phyloP scores from a whole-genome alignment of 2,329 filamentous ascomycete genomes.

The Eurotiales sp. region DNA sequence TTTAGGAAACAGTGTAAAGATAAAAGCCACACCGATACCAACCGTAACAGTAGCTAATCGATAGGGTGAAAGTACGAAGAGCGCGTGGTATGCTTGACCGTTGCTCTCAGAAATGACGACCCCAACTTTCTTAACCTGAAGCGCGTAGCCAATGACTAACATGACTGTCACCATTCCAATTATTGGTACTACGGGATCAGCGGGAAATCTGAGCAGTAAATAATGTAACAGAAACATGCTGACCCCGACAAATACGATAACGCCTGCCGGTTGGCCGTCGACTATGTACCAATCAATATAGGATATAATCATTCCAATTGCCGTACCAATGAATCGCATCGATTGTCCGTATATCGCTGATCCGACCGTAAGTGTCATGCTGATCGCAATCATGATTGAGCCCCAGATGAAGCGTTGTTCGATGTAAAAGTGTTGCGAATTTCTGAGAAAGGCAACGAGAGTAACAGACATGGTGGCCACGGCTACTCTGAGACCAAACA shows the following conservation, averaged over 20 bases:
- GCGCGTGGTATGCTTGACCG: not conserved
- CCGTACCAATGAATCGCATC: constrained; percentile 58
- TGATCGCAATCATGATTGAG: constrained; percentile 71
- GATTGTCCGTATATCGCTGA: not conserved
- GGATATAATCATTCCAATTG: constrained; percentile 59
- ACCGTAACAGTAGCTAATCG: not conserved
- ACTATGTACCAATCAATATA: constrained; percentile 71
- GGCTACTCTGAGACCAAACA: constrained; percentile 42
- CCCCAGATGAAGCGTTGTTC: constrained; percentile 70
- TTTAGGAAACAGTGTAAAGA: constrained; percentile 68
- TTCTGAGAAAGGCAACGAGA: constrained; percentile 61
- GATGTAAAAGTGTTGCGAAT: constrained; percentile 64
- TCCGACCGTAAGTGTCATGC: constrained; percentile 50
- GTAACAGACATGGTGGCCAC: constrained; percentile 70
- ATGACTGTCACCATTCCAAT: not conserved
- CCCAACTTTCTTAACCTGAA: not conserved
- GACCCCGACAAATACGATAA: constrained; percentile 67
- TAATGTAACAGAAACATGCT: constrained; percentile 47
- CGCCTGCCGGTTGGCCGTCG: constrained; percentile 56
- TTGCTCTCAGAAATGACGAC: not conserved
- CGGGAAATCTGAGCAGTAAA: not conserved
- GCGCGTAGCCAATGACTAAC: not conserved
- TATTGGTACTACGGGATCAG: not conserved
- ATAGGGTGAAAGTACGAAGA: not conserved
- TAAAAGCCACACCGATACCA: not conserved